Percentiles rank a stretch among this genome's conserved stretches.
Evolutionary conservation across 208 protist species (phyloP).

Genomic region (Leishmania gerbilli): DNA sequence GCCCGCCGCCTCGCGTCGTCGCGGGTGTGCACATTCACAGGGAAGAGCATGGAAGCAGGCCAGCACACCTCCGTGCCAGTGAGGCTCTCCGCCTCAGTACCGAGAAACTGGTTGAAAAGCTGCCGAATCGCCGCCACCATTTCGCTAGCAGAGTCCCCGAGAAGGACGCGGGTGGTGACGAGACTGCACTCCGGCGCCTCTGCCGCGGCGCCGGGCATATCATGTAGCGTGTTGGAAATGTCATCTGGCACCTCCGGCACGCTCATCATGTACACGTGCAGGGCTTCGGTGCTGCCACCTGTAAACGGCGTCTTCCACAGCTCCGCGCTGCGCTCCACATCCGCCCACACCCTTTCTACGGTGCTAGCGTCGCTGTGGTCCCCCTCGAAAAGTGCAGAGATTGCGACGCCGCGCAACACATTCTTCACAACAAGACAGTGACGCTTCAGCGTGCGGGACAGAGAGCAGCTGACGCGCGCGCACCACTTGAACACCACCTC

Average conservation of each 20-base stretch:
- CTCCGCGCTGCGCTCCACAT: background rate
- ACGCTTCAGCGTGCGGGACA: constrained; percentile 3
- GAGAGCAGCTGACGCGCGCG: constrained; percentile 16
- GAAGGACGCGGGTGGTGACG: constrained; percentile 37
- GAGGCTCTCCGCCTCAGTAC: background rate
- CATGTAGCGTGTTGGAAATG: constrained; percentile 17
- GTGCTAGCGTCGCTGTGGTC: background rate
- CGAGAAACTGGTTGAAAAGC: constrained; percentile 32
- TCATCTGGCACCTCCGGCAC: constrained; percentile 8
- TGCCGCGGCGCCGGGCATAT: background rate
- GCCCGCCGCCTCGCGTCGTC: constrained; percentile 31
- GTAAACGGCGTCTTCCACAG: constrained; percentile 8
- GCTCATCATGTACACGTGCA: constrained; percentile 26
- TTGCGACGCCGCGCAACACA: background rate
- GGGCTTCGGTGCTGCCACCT: background rate
- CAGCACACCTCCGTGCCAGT: constrained; percentile 54
- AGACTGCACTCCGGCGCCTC: background rate
- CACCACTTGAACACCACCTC: constrained; percentile 12
- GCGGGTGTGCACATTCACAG: constrained; percentile 67
- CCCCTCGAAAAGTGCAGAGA: constrained; percentile 2
- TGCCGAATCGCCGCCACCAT: constrained; percentile 35
- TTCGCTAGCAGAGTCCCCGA: constrained; percentile 41
- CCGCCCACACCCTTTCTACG: background rate
- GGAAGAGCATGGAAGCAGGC: constrained; percentile 44
- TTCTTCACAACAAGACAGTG: constrained; percentile 21